These are phyloP conservation scores for Vinca minor DNA, from an alignment of 257 asterid genomes.

Conservation along the genomic window DNA sequence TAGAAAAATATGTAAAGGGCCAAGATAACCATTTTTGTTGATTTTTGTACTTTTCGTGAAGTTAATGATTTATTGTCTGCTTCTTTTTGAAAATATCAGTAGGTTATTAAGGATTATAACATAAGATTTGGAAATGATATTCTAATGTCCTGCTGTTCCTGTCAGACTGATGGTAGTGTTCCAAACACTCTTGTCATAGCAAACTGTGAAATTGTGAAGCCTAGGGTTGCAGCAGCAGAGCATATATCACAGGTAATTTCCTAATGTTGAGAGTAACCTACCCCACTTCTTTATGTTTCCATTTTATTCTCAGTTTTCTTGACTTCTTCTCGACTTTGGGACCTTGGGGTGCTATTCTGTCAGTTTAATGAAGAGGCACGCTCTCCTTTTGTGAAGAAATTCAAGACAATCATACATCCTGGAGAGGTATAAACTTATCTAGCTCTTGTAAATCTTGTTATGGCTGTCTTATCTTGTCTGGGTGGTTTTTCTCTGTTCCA, in stretches of 20 bases:
- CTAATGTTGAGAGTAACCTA: slow-evolving; percentile 3
- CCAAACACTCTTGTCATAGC: slow-evolving; percentile 94
- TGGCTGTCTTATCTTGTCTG: not conserved
- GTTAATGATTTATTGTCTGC: slow-evolving; percentile 1
- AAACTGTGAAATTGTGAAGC: slow-evolving; percentile 72
- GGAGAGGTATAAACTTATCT: slow-evolving; percentile 61
- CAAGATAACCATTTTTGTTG: not conserved
- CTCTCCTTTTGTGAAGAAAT: slow-evolving; percentile 82
- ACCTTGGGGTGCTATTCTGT: slow-evolving; percentile 17
- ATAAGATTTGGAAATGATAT: slow-evolving; percentile 2
- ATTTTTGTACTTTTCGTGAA: not conserved
- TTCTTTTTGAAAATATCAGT: not conserved
- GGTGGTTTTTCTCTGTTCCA: not conserved
- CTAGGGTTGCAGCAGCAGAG: slow-evolving; percentile 90
- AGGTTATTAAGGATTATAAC: not conserved
- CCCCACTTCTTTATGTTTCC: slow-evolving; percentile 1
- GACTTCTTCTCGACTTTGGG: slow-evolving; percentile 1
- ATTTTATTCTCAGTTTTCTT: not conserved
- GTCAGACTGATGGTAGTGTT: slow-evolving; percentile 87
- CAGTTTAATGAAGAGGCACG: slow-evolving; percentile 97
- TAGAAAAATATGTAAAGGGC: not conserved
- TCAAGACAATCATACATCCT: slow-evolving; percentile 87
- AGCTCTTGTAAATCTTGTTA: slow-evolving; percentile 7
- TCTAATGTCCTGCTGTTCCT: slow-evolving; percentile 3
- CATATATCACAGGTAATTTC: slow-evolving; percentile 71